Percentiles rank a stretch among this genome's conserved stretches.
Conservation (phyloP, 257 asterid genomes). For the Jasminum sambac region DNA sequence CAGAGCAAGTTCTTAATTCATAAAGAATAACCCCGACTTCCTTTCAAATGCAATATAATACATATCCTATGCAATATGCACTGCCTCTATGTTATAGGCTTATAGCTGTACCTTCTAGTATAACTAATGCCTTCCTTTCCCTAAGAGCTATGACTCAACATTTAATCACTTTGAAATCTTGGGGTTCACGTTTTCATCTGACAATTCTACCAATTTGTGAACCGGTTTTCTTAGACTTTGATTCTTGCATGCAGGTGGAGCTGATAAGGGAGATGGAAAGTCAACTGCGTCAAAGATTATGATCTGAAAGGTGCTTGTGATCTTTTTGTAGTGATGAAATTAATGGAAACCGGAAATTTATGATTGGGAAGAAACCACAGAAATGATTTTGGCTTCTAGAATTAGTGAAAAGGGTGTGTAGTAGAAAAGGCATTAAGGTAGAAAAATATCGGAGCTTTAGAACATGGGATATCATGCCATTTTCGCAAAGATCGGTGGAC, state of each 20-base stretch:
- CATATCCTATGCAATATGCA: neutral
- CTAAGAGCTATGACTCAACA: neutral
- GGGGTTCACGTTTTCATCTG: neutral
- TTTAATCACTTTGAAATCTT: neutral
- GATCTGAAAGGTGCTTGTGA: slow-evolving; percentile 36
- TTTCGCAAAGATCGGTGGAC: neutral
- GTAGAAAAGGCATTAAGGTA: slow-evolving; percentile 17
- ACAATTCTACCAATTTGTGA: slow-evolving; percentile 3
- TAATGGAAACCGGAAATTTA: neutral
- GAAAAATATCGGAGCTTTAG: slow-evolving; percentile 19
- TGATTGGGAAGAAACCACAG: slow-evolving; percentile 12
- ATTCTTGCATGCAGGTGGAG: slow-evolving; percentile 41
- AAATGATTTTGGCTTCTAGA: slow-evolving; percentile 15
- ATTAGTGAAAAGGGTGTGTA: slow-evolving; percentile 7
- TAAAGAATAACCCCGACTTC: no score
- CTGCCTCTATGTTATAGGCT: neutral
- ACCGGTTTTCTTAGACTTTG: slow-evolving; percentile 11
- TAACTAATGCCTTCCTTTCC: neutral
- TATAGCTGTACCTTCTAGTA: neutral
- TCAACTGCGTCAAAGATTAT: slow-evolving; percentile 40
- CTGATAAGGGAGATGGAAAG: slow-evolving; percentile 37
- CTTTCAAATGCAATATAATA: neutral
- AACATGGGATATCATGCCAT: neutral
- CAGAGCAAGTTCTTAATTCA: no score
- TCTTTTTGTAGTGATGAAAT: neutral